Percentiles rank a stretch among this genome's conserved stretches.
Evolutionary conservation across 257 asterid genomes (phyloP).

Genomic region (Gentiana straminea): DNA sequence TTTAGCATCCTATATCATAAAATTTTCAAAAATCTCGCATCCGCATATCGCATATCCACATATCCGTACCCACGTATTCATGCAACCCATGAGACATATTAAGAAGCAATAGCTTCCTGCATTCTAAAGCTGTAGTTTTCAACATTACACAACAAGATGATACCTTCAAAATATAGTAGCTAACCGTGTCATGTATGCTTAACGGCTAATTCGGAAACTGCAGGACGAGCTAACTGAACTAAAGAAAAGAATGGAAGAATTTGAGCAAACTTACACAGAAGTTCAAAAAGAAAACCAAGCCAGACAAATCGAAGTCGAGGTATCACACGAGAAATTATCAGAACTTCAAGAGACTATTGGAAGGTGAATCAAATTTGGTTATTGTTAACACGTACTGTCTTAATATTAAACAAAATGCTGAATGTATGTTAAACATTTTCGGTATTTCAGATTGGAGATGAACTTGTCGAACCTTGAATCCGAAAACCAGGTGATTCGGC

Average conservation of each 20-base stretch:
- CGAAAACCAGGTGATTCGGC: conserved; percentile 89
- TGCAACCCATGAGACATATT: no score
- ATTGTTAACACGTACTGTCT: neutral
- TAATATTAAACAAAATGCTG: neutral
- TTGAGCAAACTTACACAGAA: conserved; percentile 43
- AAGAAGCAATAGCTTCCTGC: neutral
- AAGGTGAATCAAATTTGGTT: conserved; percentile 32
- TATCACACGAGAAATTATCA: conserved; percentile 47
- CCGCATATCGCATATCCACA: no score
- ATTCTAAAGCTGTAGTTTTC: neutral
- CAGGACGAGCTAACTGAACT: conserved; percentile 60
- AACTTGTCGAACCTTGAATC: conserved; percentile 79
- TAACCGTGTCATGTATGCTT: neutral
- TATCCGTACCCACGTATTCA: no score
- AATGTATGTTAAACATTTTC: conserved; percentile 14
- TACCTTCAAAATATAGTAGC: neutral
- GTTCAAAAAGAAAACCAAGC: conserved; percentile 55
- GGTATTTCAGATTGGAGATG: conserved; percentile 50
- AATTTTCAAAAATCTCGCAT: no score
- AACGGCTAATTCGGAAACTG: conserved; percentile 11
- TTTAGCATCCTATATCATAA: neutral
- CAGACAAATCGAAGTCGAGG: conserved; percentile 61
- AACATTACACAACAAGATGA: neutral
- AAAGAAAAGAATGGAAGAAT: conserved; percentile 49
- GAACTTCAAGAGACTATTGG: conserved; percentile 76